Conservation (phyloP, 345 rosid species). For the Excoecaria agallocha region DNA sequence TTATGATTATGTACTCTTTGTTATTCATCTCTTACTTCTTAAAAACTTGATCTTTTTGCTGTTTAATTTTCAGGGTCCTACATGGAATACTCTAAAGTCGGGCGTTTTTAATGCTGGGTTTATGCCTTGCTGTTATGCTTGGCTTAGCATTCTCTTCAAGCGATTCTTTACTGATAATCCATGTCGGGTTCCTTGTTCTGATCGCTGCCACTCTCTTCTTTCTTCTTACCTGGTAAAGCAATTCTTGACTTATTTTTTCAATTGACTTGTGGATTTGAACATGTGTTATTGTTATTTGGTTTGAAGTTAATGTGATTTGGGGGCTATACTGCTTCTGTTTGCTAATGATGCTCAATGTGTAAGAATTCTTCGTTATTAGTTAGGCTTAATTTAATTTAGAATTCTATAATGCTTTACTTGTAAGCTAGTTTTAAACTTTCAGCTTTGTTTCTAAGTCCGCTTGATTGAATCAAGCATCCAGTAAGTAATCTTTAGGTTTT, state of each 20-base stretch:
- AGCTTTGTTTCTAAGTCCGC: background rate
- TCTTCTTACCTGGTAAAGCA: slow-evolving; percentile 75
- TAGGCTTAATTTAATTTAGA: background rate
- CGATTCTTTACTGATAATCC: slow-evolving; percentile 63
- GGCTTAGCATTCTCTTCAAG: slow-evolving; percentile 77
- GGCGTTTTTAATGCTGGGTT: slow-evolving; percentile 67
- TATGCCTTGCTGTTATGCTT: slow-evolving; percentile 67
- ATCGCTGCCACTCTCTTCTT: slow-evolving; percentile 68
- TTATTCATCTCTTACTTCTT: background rate
- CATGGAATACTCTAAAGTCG: slow-evolving; percentile 75
- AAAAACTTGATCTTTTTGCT: slow-evolving; percentile 6
- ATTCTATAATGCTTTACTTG: background rate
- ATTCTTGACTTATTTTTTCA: background rate
- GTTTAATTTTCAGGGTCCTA: slow-evolving; percentile 57
- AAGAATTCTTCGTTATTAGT: background rate
- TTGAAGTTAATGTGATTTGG: background rate
- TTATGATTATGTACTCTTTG: too few relatives aligned
- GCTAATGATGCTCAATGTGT: background rate
- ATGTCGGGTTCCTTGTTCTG: slow-evolving; percentile 66
- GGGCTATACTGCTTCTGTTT: background rate
- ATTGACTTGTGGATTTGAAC: background rate
- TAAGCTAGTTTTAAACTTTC: background rate
- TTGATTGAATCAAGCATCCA: background rate
- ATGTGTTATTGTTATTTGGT: background rate
- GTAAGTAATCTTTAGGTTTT: background rate